Evolutionary conservation across 2,329 filamentous ascomycete genomes (phyloP), one percentile per base, ranked within the genome.

Genomic region (Aspergillus candidus): DNA sequence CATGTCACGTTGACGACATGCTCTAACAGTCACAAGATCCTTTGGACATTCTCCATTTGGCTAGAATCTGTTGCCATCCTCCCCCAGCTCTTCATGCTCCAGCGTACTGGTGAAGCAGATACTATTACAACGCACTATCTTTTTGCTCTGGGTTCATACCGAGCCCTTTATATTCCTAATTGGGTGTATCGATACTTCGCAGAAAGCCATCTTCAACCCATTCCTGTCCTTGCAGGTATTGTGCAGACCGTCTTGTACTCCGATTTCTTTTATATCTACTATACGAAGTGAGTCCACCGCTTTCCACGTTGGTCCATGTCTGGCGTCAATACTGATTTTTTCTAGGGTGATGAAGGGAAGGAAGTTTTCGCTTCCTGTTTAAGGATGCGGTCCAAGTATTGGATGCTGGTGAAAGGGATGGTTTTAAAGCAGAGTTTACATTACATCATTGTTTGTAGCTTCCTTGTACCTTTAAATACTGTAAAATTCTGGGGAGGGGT

Each of bases 231-330:
- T 50, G 93, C 94, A 3, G 93, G 93, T 11, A 78, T 97, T 44
- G 73, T 97, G 52, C 93, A 98, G 76, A 98, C 93, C 0, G 72
- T 98, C 38, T 76, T 98, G 46, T 98, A 98, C 74, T 94, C 88
- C 52, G 93, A 98, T 73, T 98, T 98, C 75, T 98, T 98, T 79
- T 98, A 90, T 78, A 91, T 98, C 61, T 98, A 98, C 75, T 98
- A 96, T 73, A 95, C 85, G 48, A 97, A 96, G 82, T 84, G 65
- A 67, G 78, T 71, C 22, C 8, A n/a, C 11, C 13, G 11, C 11
- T 17, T n/a, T 27, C n/a, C 11, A n/a, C n/a, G 12, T 15, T 14
- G 13, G 32, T 17, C 17, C 6, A 30, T 18, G 32, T 22, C 29
- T 17, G 4, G 4, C 6, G 27, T 8, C 22, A 6, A 2, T 8